phyloP scores from a whole-genome alignment of 2,329 filamentous ascomycete species.

The Aspergillus sojae region DNA sequence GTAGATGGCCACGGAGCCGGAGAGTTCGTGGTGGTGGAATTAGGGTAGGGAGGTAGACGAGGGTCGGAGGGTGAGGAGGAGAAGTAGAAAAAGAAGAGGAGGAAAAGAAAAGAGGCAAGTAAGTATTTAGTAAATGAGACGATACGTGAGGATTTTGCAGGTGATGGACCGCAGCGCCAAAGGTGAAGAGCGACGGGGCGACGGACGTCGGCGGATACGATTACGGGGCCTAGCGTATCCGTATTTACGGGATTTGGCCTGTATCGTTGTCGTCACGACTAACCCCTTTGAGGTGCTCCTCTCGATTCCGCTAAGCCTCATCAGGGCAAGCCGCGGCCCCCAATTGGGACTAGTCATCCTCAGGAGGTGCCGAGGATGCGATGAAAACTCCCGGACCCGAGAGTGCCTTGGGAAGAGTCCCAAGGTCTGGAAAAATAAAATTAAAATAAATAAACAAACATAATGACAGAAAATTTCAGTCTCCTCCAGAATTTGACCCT shows the following conservation, averaged over 20 bases:
- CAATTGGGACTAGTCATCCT: slow-evolving; percentile 4
- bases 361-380: slow-evolving; percentile 6
- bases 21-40: slow-evolving; percentile 11
- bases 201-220: slow-evolving; percentile 24
- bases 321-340: not conserved
- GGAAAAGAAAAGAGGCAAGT: slow-evolving; percentile 15
- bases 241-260: slow-evolving; percentile 31
- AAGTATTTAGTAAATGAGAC: slow-evolving; percentile 14
- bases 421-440: not conserved
- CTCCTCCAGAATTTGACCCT: not conserved
- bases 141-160: slow-evolving; percentile 13
- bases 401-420: slow-evolving; percentile 7
- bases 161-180: not conserved
- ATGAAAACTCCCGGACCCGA: not conserved
- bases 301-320: slow-evolving; percentile 10
- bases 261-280: slow-evolving; percentile 33
- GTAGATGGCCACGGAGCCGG: slow-evolving; percentile 29
- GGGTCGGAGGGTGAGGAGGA: slow-evolving; percentile 13
- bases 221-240: slow-evolving; percentile 22
- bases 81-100: slow-evolving; percentile 12
- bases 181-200: slow-evolving; percentile 21
- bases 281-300: slow-evolving; percentile 8
- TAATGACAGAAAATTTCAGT: slow-evolving; percentile 7
- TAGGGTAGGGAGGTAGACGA: slow-evolving; percentile 16
- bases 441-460: not conserved